Evolutionary conservation across 1,139 yeast genomes (phyloP).

Genomic region (Torulaspora globosa): DNA sequence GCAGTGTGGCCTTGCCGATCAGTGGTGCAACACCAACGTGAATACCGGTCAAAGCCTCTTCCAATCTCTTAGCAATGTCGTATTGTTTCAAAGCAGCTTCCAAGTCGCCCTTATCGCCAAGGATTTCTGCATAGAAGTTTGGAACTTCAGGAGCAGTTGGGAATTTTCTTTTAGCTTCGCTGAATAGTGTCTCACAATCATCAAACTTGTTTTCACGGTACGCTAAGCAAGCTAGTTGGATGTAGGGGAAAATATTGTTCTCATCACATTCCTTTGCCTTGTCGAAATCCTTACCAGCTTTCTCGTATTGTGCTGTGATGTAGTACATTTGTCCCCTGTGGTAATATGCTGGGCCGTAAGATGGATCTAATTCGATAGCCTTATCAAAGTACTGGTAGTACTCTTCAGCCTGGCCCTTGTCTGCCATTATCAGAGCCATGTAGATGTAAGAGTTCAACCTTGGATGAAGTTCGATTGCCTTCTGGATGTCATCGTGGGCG

Average conservation of each 20-base stretch:
- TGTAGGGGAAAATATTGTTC: conserved; percentile 74
- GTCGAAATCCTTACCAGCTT: conserved; percentile 72
- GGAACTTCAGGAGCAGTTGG: conserved; percentile 90
- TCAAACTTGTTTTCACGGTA: conserved; percentile 71
- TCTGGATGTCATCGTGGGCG: conserved; percentile 58
- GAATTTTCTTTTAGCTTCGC: conserved; percentile 68
- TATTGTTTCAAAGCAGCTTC: conserved; percentile 77
- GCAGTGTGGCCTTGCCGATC: conserved; percentile 80
- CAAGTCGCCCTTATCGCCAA: conserved; percentile 74
- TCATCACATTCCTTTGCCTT: conserved; percentile 74
- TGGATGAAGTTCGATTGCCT: conserved; percentile 64
- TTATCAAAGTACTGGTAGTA: conserved; percentile 54
- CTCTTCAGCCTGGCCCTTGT: conserved; percentile 63
- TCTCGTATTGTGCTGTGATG: conserved; percentile 66
- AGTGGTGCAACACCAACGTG: conserved; percentile 87
- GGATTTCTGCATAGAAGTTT: conserved; percentile 91
- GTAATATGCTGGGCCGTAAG: conserved; percentile 79
- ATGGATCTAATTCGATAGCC: conserved; percentile 68
- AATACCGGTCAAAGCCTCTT: conserved; percentile 44
- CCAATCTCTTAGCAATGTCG: conserved; percentile 81
- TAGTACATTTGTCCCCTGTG: conserved; percentile 93
- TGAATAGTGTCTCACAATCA: conserved; percentile 64
- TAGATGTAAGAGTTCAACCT: conserved; percentile 80
- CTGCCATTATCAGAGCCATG: conserved; percentile 82
- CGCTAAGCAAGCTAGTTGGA: conserved; percentile 88